Conservation (phyloP, 257 asterid species). For the Salvia hispanica region DNA sequence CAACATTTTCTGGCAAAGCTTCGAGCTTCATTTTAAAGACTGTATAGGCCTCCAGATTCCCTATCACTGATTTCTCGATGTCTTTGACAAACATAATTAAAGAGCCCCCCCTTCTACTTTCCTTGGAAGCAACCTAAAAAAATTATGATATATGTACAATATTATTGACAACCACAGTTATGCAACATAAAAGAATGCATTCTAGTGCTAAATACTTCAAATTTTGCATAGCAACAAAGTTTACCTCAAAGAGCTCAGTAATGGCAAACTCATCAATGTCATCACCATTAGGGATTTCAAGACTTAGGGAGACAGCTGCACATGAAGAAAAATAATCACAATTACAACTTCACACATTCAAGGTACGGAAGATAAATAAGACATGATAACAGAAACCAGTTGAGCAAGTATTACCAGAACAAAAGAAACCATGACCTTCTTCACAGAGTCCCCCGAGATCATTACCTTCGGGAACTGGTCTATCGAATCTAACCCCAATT, state of each 20-base stretch:
- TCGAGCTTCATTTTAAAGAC: conserved; percentile 69
- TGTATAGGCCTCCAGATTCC: conserved; percentile 60
- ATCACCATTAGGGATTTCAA: conserved; percentile 58
- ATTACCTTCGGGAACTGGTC: conserved; percentile 72
- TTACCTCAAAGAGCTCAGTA: conserved; percentile 80
- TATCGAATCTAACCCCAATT: conserved; percentile 90
- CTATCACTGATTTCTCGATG: conserved; percentile 70
- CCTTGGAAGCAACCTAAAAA: conserved; percentile 72
- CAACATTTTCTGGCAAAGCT: conserved; percentile 63
- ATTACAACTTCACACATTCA: background rate
- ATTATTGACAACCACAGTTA: conserved; percentile 14
- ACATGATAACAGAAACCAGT: conserved; percentile 6
- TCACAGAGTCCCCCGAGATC: conserved; percentile 96
- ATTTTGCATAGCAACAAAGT: conserved; percentile 16
- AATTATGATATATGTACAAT: background rate
- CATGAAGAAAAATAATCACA: conserved; percentile 25
- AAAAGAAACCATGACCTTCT: conserved; percentile 84
- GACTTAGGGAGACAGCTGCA: conserved; percentile 76
- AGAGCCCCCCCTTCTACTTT: conserved; percentile 63
- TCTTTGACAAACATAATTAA: conserved; percentile 76
- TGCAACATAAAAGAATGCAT: conserved; percentile 18
- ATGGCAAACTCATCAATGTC: conserved; percentile 68
- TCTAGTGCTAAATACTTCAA: background rate
- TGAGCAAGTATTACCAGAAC: conserved; percentile 59
- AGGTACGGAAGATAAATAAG: conserved; percentile 7